Evolutionary conservation across 2,329 filamentous ascomycete genomes (phyloP), one percentile per base, ranked within the genome.

Genomic region (Lecanicillium sp.): DNA sequence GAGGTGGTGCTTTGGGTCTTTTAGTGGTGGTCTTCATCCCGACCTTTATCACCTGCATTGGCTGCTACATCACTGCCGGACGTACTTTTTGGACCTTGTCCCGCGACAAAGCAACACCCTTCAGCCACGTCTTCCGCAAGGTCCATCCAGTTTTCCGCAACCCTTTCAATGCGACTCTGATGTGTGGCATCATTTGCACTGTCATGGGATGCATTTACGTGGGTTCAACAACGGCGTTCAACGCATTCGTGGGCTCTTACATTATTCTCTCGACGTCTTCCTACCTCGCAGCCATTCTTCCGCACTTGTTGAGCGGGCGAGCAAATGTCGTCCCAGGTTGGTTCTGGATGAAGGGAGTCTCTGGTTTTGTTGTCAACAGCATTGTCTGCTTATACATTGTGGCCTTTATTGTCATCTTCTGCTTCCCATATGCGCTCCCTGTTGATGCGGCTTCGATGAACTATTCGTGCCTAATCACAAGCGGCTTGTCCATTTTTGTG

Each of bases 371-470:
- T 0, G 58, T 82, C 3, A 75, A 75, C 25, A 57, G 60, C 3
- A 47, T 75, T 1, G 65, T 71, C 1, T 71, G 73, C 45, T 51
- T 59, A 1, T 83, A 82, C 51, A 78, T 83, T 46, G 43, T 70
- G 3, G 68, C 70, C 0, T 82, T 77, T 54, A 67, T 75, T 4
- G 70, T 83, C 8, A 75, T 83, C 28, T 83, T 78, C 52, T 79
- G 73, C 50, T 83, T 76, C 49, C 72, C 73, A 0, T 65, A 63
- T 36, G 50, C 62, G 0, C 40, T 70, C 16, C 73, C 73, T 0
- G 65, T 64, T 1, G 53, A 54, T 2, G 62, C 63, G 0, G 48
- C 53, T 9, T 67, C 57, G 29, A 78, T 78, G 74, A 78, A 78
- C 50, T 78, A 69, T 36, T 53, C 57, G 0, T 58, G 50, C 12